Evolutionary conservation across 768 basidiomycete genomes (phyloP).

Genomic region (Tephrocybe sp.): DNA sequence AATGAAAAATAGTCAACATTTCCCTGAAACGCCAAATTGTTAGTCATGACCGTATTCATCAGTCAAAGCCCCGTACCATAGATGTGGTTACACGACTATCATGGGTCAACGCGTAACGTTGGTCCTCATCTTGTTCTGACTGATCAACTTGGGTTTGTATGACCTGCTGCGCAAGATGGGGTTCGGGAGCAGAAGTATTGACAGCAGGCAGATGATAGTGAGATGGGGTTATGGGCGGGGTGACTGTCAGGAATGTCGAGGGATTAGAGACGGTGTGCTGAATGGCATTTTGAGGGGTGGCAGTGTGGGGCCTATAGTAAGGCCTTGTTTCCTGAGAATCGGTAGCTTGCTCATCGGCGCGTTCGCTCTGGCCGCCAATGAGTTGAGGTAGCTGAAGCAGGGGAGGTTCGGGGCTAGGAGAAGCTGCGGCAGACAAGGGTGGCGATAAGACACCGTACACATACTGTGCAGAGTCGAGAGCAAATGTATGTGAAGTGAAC

Average conservation of each 20-base stretch:
- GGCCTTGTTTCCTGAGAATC: constrained; percentile 2
- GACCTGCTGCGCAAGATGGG: neutral
- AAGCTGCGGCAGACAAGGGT: constrained; percentile 48
- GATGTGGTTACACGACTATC: neutral
- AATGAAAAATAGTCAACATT: constrained; percentile 8
- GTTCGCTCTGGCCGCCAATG: constrained; percentile 3
- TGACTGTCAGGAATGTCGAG: neutral
- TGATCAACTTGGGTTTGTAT: neutral
- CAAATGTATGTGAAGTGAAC: constrained; percentile 15
- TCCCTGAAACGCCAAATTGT: constrained; percentile 2
- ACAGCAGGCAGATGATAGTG: constrained; percentile 4
- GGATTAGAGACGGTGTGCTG: neutral
- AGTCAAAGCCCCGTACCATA: neutral
- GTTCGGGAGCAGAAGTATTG: neutral
- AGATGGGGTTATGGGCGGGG: neutral
- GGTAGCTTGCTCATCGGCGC: neutral
- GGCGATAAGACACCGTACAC: constrained; percentile 48
- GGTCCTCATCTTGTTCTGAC: constrained; percentile 1
- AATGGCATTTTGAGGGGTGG: neutral
- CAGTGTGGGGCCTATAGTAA: constrained; percentile 8
- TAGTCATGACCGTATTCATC: neutral
- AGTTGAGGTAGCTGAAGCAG: neutral
- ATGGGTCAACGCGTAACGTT: constrained; percentile 7
- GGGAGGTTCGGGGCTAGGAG: constrained; percentile 34
- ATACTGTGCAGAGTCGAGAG: constrained; percentile 26